These are phyloP conservation scores for Apiotrichum domesticum DNA, from an alignment of 1,284 basidiomycete species.

Conservation along the genomic window DNA sequence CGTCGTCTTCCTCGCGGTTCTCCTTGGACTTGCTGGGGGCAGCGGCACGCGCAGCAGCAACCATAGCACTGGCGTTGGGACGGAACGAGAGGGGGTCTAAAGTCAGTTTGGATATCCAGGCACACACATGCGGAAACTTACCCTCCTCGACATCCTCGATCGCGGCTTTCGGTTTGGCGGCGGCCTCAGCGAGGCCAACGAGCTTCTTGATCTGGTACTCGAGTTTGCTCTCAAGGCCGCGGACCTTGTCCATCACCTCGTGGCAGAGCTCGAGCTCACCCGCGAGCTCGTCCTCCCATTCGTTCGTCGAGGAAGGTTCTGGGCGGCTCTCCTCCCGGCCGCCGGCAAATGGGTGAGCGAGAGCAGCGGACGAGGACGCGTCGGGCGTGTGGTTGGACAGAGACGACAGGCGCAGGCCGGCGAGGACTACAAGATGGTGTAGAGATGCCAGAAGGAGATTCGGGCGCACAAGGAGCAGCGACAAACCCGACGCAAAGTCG, in stretches of 20 bases:
- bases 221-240: conserved; percentile 70
- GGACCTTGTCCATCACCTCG: conserved; percentile 51
- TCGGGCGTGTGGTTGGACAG: conserved; percentile 6
- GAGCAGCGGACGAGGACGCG: conserved; percentile 16
- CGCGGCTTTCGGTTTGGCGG: conserved; percentile 50
- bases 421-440: conserved; percentile 73
- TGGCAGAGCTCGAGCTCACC: conserved; percentile 42
- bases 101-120: too few relatives aligned
- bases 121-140: too few relatives aligned
- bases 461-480: conserved; percentile 82
- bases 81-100: conserved; percentile 78
- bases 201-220: conserved; percentile 95
- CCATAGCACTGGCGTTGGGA: conserved; percentile 62
- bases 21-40: conserved; percentile 17
- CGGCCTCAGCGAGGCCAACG: conserved; percentile 62
- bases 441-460: conserved; percentile 80
- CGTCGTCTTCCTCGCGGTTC: conserved; percentile 30
- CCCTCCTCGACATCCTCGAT: conserved; percentile 55
- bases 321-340: conserved; percentile 7
- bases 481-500: conserved; percentile 74
- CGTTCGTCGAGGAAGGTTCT: background rate
- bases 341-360: conserved; percentile 14
- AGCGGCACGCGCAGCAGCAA: conserved; percentile 20
- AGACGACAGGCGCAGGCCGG: conserved; percentile 51
- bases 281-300: conserved; percentile 24